A percentile compares a stretch with the other conserved stretches of the same genome.
These are phyloP conservation scores for Ceratocystis alfenasii DNA, from an alignment of 2,329 filamentous ascomycete genomes.

Conservation along the genomic window DNA sequence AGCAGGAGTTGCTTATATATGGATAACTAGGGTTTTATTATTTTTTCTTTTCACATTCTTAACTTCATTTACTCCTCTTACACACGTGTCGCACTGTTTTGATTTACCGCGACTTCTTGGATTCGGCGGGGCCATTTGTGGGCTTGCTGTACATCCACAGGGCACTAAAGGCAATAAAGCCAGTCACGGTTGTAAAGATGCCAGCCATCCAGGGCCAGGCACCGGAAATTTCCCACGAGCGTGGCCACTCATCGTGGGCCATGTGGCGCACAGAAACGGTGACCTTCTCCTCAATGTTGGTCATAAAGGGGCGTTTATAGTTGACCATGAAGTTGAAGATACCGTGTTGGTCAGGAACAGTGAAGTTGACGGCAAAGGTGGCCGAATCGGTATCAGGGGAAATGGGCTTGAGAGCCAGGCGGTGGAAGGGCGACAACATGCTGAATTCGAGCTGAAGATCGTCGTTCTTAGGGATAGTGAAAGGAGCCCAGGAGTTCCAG, in stretches of 20 bases:
- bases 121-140: conserved; percentile 27
- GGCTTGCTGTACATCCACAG: conserved; percentile 70
- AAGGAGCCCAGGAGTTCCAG: conserved; percentile 63
- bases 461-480: conserved; percentile 56
- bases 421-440: conserved; percentile 97
- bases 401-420: conserved; percentile 55
- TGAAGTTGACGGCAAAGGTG: conserved; percentile 64
- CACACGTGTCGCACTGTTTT: background rate
- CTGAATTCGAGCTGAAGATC: conserved; percentile 87
- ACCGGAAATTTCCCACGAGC: conserved; percentile 77
- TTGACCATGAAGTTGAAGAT: conserved; percentile 98
- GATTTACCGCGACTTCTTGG: conserved; percentile 39
- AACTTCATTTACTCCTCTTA: background rate
- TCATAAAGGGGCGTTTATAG: conserved; percentile 91
- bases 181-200: conserved; percentile 68
- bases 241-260: conserved; percentile 91
- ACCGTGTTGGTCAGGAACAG: conserved; percentile 87
- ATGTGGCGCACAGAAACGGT: conserved; percentile 93
- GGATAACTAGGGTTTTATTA: conserved; percentile 12
- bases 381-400: conserved; percentile 53
- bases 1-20: background rate
- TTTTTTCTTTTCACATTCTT: conserved; percentile 16
- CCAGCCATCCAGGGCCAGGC: conserved; percentile 93
- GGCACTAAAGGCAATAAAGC: conserved; percentile 74
- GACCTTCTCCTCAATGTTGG: conserved; percentile 80